These are phyloP conservation scores for Penicillium lagena DNA, from an alignment of 495 filamentous ascomycete species.

Conservation along the genomic window DNA sequence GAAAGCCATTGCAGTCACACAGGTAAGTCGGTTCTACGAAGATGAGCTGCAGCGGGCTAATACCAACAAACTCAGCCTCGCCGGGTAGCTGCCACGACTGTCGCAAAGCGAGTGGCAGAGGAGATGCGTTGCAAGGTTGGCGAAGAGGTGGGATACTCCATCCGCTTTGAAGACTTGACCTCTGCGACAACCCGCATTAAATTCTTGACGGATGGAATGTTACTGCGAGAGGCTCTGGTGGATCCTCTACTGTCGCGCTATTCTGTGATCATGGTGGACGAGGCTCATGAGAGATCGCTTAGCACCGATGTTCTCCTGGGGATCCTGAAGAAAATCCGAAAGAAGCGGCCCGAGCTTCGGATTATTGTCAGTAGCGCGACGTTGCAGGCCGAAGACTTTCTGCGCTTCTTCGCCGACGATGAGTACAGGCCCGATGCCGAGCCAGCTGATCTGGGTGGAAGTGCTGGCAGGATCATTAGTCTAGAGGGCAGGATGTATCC, in stretches of 20 bases:
- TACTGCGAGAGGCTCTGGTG: constrained; percentile 88
- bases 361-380: constrained; percentile 95
- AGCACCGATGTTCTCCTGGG: constrained; percentile 92
- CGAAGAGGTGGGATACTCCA: constrained; percentile 94
- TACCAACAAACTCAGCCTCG: constrained; percentile 56
- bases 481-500: constrained; percentile 89
- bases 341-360: constrained; percentile 72
- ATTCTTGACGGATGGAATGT: constrained; percentile 91
- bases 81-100: constrained; percentile 86
- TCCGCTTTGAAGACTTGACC: constrained; percentile 94
- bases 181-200: constrained; percentile 85
- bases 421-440: constrained; percentile 31
- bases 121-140: constrained; percentile 88
- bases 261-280: constrained; percentile 97
- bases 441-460: constrained; percentile 33
- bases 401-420: constrained; percentile 67
- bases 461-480: constrained; percentile 70
- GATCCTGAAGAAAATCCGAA: constrained; percentile 88
- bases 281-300: constrained; percentile 93
- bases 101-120: constrained; percentile 85
- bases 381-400: constrained; percentile 83
- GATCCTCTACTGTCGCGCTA: constrained; percentile 91
- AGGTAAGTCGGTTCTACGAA: constrained; percentile 51
- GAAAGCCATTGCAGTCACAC: constrained; percentile 83
- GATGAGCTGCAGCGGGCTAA: constrained; percentile 8